Evolutionary conservation across 805 yeast species (phyloP), one percentile per base, ranked within the genome.

Genomic region (Kluyveromyces nonfermentans): DNA sequence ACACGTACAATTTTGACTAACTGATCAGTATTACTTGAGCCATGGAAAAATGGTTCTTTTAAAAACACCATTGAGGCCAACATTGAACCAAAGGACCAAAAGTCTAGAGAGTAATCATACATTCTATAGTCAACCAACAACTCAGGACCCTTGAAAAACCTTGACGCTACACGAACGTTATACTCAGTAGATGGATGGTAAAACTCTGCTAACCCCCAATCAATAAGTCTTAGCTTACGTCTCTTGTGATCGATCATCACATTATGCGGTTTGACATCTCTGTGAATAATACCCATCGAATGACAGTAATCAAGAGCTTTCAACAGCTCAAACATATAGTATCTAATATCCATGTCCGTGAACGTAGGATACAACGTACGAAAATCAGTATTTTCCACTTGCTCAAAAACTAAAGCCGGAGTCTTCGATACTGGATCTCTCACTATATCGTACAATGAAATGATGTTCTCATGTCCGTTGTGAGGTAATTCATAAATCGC

Each of bases 191-290:
- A 87, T 19, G 86, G 79, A 60, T 89, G 96, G 59, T 88, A 88
- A 60, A 86, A 88, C 62, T 89, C 97, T 7, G 97, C 96, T 42
- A 89, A 68, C 7, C 97, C 97, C 96, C 96, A 89, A 64, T 89
- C 97, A 43, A 89, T 88, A 50, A 88, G 73, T 50, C 95, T 75
- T 53, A 89, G 67, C 56, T 75, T 78, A 62, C 68, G 78, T 49
- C 72, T 74, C 47, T 73, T 68, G 44, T 85, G 96, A 63, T 89
- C 96, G 53, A 89, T 89, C 96, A 89, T 89, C 50, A 89, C 85
- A 63, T 89, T 89, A 57, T 89, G 95, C 9, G 97, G 97, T 64
- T 89, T 89, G 44, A 89, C 96, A 64, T 89, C 97, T 60, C 97
- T 73, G 60, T 89, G 97, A 80, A 89, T 88, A 48, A 89, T 86